Base-by-base conservation (phyloP, 805 yeast species). In the Barnettozyma pratensis region DNA sequence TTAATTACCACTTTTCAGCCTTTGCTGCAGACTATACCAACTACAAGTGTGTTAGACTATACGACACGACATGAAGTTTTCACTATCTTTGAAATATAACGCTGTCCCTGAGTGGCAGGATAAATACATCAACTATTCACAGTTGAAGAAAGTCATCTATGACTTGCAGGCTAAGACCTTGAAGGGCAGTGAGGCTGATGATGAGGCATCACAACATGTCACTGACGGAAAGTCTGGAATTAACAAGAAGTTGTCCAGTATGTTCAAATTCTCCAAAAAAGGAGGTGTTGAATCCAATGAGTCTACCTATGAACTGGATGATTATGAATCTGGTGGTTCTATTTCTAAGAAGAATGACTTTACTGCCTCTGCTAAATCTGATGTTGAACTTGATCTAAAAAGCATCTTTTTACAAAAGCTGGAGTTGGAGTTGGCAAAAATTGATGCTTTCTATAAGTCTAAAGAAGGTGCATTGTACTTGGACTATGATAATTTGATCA, bases 31-130 rank as follows among this genome's bases (percentile, higher is more conserved):
- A 19, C 19, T 19, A 19, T 19, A 2, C 19, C 19, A 19, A 19
- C 19, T 2, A 19, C 19, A 19, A 19, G 19, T 19, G 19, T 19
- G 19, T 19, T 19, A 19, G 19, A 19, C 19, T 19, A 19, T 19
- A 19, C 19, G 19, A 19, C 19, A 19, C 36, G 12, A 11, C 12
- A 84, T 84, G 91, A 83, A 84, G 67, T 84, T 84, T 61, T 84
- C 83, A 10, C 84, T 80, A 53, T 79, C 85, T 27, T 69, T 84
- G 49, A 77, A 75, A 54, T 84, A 83, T 44, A 83, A 83, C 48
- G 73, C 81, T 36, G 87, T 86, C 47, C 96, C 97, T 3, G 95
- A 85, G 59, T 90, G 97, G 97, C 86, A 84, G 62, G 81, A 79
- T 46, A 81, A 83, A 58, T 90, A 90, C 62, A 72, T 91, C 50